Evolutionary conservation across 1,139 yeast species (phyloP), one percentile per base, ranked within the genome.

Genomic region (Hansenula anomala): DNA sequence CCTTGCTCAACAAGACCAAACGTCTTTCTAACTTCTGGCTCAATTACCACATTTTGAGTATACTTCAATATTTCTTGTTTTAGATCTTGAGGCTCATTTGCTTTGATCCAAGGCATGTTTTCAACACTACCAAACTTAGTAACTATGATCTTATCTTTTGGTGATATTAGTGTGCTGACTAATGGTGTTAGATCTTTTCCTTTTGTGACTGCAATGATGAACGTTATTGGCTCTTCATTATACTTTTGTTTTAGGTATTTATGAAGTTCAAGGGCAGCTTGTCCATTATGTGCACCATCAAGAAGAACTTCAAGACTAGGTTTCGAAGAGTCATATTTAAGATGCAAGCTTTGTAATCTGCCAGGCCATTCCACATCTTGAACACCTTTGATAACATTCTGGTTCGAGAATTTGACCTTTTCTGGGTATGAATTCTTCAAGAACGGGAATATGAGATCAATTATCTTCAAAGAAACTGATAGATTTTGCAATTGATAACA

Each of bases 211-310:
- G 88, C 96, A 33, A 88, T 62, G 0, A 90, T 67, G 56, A 80
- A 86, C 0, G 80, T 71, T 5, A 84, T 50, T 0, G 76, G 74
- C 9, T 57, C 50, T 3, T 49, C 45, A 36, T 43, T 44, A 39
- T 43, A 36, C 25, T 61, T 41, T 0, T 41, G 34, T 9, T 60
- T 52, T 2, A 80, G 54, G 48, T 64, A 78, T 32, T 63, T 62
- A 0, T 71, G 73, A 28, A 92, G 64, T 51, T 83, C 88, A 20
- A 64, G 60, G 0, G 96, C 95, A 0, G 97, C 95, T 47, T 81
- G 79, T 16, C 78, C 79, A 55, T 92, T 92, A 58, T 92, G 98
- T 0, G 97, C 97, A 2, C 98, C 98, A 60, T 92, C 98, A 2
- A 89, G 51, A 8, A 88, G 59, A 0, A 82, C 62, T 1, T 64